phyloP scores from a whole-genome alignment of 2,329 filamentous ascomycete species.

The Hypoxylon sp. region DNA sequence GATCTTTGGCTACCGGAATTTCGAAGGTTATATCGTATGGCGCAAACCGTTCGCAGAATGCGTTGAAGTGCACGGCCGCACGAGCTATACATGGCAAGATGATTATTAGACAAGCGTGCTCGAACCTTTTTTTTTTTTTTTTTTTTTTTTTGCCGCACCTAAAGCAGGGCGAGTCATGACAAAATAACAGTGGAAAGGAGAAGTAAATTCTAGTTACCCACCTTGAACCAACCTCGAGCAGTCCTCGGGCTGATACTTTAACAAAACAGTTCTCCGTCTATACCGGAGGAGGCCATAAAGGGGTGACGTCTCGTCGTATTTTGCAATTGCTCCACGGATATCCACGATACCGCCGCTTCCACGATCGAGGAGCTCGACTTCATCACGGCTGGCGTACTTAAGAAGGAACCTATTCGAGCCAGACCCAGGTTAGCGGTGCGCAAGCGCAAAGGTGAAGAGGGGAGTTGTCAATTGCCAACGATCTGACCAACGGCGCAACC shows the following conservation, averaged over 20 bases:
- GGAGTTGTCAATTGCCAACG: slow-evolving; percentile 15
- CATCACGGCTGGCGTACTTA: slow-evolving; percentile 89
- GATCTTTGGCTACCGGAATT: slow-evolving; percentile 75
- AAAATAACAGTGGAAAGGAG: neutral
- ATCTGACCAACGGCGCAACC: slow-evolving; percentile 24
- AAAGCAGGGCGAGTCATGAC: slow-evolving; percentile 33
- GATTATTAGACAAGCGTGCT: slow-evolving; percentile 33
- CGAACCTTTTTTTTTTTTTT: slow-evolving; percentile 8
- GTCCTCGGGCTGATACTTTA: slow-evolving; percentile 91
- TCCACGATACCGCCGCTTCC: slow-evolving; percentile 86
- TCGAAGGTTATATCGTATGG: slow-evolving; percentile 88
- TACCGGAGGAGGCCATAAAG: slow-evolving; percentile 93
- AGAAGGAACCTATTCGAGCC: slow-evolving; percentile 79
- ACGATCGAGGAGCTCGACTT: slow-evolving; percentile 77
- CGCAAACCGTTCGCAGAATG: slow-evolving; percentile 74
- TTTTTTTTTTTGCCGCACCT: neutral
- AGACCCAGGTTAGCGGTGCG: slow-evolving; percentile 32
- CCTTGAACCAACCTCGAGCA: slow-evolving; percentile 93
- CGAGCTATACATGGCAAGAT: slow-evolving; percentile 67
- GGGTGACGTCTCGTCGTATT: slow-evolving; percentile 84
- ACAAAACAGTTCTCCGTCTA: slow-evolving; percentile 84
- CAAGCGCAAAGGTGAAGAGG: slow-evolving; percentile 14
- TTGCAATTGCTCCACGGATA: slow-evolving; percentile 77
- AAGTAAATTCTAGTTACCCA: slow-evolving; percentile 52
- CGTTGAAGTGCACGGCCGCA: slow-evolving; percentile 75